A percentile compares a stretch with the other conserved stretches of the same genome.
phyloP scores from a whole-genome alignment of 345 rosid genomes.

The Rubroshorea leprosula region DNA sequence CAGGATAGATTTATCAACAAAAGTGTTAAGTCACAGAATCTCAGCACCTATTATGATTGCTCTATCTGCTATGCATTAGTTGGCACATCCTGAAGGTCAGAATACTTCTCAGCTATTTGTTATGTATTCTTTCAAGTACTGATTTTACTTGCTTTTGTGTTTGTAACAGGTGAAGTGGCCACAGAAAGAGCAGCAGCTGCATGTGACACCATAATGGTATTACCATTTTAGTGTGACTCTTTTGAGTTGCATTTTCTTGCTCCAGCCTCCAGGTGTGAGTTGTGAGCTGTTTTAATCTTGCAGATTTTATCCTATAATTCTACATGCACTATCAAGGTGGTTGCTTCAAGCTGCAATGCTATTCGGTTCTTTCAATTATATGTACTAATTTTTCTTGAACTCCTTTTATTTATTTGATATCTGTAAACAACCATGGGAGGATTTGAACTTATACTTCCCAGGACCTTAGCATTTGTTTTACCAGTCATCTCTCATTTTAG shows the following conservation, averaged over 20 bases:
- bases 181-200: conserved; percentile 91
- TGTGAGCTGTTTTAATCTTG: conserved; percentile 2
- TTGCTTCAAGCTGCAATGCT: conserved; percentile 78
- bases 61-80: conserved; percentile 57
- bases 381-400: conserved; percentile 26
- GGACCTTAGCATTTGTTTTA: no score
- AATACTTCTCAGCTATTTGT: not conserved
- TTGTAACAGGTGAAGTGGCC: conserved; percentile 64
- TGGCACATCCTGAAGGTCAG: conserved; percentile 74
- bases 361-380: conserved; percentile 74
- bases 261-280: conserved; percentile 7
- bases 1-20: conserved; percentile 46
- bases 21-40: conserved; percentile 46
- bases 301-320: conserved; percentile 64
- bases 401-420: not conserved
- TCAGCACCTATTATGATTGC: conserved; percentile 73
- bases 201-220: conserved; percentile 76
- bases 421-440: no score
- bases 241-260: not conserved
- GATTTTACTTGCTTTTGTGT: conserved; percentile 14
- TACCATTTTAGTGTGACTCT: not conserved
- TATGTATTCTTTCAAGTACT: not conserved
- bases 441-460: no score
- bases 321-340: conserved; percentile 66
- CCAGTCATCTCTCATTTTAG: no score